Percentiles rank a stretch among this genome's conserved stretches.
Conservation (phyloP, 1,284 basidiomycete species). For the Boletus mariae region DNA sequence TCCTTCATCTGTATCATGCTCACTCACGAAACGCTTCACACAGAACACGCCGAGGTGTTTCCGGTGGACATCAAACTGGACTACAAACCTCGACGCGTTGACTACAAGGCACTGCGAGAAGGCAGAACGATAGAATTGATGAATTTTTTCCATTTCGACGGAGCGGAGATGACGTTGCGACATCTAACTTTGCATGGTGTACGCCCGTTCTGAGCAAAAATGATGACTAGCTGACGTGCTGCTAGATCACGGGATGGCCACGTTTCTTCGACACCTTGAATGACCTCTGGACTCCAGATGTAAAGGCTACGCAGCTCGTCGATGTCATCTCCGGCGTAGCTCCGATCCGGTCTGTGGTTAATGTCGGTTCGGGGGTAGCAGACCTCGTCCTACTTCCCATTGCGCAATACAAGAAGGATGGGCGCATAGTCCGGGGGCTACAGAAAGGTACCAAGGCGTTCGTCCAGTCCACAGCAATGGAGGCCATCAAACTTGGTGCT, state of each 20-base stretch:
- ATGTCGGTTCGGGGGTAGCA: constrained; percentile 94
- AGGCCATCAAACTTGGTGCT: constrained; percentile 94
- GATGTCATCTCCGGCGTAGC: constrained; percentile 97
- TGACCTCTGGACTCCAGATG: constrained; percentile 98
- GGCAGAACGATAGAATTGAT: constrained; percentile 95
- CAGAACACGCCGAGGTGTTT: constrained; percentile 87
- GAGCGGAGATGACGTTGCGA: constrained; percentile 94
- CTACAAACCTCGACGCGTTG: constrained; percentile 96
- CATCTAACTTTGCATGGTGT: constrained; percentile 91
- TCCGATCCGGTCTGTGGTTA: constrained; percentile 93
- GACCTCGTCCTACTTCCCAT: constrained; percentile 95
- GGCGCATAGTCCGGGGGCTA: constrained; percentile 88
- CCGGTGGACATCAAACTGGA: constrained; percentile 92
- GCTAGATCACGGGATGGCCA: constrained; percentile 84
- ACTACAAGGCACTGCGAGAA: constrained; percentile 88
- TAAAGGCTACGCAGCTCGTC: constrained; percentile 96
- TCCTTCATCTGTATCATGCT: neutral
- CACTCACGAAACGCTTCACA: constrained; percentile 1
- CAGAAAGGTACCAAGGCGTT: constrained; percentile 93
- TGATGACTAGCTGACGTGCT: constrained; percentile 4
- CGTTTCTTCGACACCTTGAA: constrained; percentile 88
- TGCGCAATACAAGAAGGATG: constrained; percentile 96
- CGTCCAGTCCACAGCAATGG: constrained; percentile 89
- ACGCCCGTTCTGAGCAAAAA: constrained; percentile 33
- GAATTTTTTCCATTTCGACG: constrained; percentile 99